phyloP scores from a whole-genome alignment of 169 alveolate genomes.

The Gregarina niphandrodes region DNA sequence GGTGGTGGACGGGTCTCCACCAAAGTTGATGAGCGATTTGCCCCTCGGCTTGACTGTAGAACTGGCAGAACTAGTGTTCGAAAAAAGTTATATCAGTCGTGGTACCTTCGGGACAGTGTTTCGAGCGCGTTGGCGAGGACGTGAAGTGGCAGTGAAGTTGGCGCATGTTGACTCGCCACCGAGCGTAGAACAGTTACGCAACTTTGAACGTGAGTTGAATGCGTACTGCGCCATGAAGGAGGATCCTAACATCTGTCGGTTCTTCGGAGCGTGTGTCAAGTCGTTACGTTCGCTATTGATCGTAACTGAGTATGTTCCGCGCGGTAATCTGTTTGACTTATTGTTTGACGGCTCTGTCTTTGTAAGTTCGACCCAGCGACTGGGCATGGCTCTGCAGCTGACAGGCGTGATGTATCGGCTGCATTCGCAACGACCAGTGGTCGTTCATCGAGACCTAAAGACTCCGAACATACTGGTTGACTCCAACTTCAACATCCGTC shows the following conservation, averaged over 20 bases:
- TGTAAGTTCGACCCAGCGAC: conserved; percentile 26
- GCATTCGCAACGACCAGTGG: conserved; percentile 26
- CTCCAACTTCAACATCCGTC: conserved; percentile 26
- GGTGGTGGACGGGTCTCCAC: no score
- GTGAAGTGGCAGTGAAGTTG: conserved; percentile 26
- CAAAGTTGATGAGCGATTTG: no score
- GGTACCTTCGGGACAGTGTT: conserved; percentile 36
- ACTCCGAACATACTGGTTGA: conserved; percentile 41
- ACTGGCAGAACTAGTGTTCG: no score
- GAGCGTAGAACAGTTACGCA: conserved; percentile 35
- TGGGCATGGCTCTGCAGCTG: conserved; percentile 30
- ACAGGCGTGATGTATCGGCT: conserved; percentile 29
- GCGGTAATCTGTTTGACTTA: conserved; percentile 35
- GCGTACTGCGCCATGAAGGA: conserved; percentile 27
- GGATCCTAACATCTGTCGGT: conserved; percentile 33
- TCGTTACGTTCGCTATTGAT: conserved; percentile 31
- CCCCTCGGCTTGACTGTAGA: no score
- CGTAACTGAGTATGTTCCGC: conserved; percentile 32
- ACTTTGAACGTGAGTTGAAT: conserved; percentile 37
- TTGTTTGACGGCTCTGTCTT: conserved; percentile 23
- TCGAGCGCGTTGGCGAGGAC: conserved; percentile 24
- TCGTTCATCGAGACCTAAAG: conserved; percentile 42
- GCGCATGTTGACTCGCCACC: conserved; percentile 22
- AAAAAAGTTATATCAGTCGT: conserved; percentile 24
- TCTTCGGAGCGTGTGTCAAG: conserved; percentile 40